Evolutionary conservation across 2,329 filamentous ascomycete species (phyloP).

Genomic region (Stagonosporopsis chrysanthemi): DNA sequence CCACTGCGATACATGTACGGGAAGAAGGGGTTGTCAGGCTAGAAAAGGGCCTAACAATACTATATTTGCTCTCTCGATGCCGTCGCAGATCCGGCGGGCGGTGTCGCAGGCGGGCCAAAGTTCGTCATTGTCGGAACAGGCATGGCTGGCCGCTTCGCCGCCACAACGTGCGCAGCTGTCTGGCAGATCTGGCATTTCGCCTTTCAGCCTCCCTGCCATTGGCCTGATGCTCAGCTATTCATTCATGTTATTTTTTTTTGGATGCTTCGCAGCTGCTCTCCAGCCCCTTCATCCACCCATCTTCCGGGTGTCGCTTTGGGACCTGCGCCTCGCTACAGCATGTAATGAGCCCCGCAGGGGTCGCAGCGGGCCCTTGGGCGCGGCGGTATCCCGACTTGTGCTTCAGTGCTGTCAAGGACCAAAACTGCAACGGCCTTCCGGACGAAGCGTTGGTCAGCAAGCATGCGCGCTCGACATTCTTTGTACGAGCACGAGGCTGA

Average conservation of each 20-base stretch:
- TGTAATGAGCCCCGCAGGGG: constrained; percentile 16
- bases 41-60: constrained; percentile 28
- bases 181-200: constrained; percentile 4
- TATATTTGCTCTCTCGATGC: constrained; percentile 33
- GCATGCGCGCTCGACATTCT: constrained; percentile 15
- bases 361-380: constrained; percentile 10
- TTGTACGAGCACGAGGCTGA: constrained; percentile 18
- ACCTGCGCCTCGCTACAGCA: constrained; percentile 21
- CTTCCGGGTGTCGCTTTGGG: constrained; percentile 11
- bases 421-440: neutral
- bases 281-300: constrained; percentile 8
- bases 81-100: constrained; percentile 35
- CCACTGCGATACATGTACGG: constrained; percentile 23
- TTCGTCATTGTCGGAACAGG: constrained; percentile 19
- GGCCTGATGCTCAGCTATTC: constrained; percentile 7
- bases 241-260: constrained; percentile 15
- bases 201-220: neutral
- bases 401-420: neutral
- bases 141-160: constrained; percentile 18
- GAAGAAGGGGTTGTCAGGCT: constrained; percentile 21
- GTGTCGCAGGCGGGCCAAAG: constrained; percentile 25
- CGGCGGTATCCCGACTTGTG: constrained; percentile 3
- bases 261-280: constrained; percentile 2
- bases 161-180: constrained; percentile 27
- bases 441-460: neutral